Percentiles rank a stretch among this genome's conserved stretches.
Evolutionary conservation across 2,329 filamentous ascomycete species (phyloP).

Genomic region (Aureobasidium sp.): DNA sequence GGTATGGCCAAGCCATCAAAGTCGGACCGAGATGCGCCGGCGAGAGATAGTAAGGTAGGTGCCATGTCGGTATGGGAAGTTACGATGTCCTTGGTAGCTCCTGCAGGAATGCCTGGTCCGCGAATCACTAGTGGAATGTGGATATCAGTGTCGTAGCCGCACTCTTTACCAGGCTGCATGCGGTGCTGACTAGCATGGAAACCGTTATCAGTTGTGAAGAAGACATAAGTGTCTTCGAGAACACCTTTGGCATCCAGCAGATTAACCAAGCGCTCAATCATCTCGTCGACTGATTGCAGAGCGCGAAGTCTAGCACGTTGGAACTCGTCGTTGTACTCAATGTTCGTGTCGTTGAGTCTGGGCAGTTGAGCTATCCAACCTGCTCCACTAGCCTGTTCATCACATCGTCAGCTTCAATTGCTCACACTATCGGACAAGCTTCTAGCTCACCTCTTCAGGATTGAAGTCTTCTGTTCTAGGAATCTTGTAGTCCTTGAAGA

Average conservation of each 20-base stretch:
- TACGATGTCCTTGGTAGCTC: conserved; percentile 39
- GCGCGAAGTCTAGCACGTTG: conserved; percentile 47
- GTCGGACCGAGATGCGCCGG: conserved; percentile 38
- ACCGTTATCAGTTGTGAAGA: conserved; percentile 56
- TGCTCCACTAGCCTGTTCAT: conserved; percentile 35
- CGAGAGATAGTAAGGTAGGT: conserved; percentile 48
- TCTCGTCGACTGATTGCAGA: conserved; percentile 50
- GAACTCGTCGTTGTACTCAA: conserved; percentile 46
- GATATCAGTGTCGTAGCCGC: conserved; percentile 54
- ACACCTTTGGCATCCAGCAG: conserved; percentile 36
- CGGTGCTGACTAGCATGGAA: conserved; percentile 56
- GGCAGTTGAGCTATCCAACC: conserved; percentile 42
- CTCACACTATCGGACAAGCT: neutral
- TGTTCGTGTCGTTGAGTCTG: conserved; percentile 34
- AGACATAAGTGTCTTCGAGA: conserved; percentile 47
- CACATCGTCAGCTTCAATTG: neutral
- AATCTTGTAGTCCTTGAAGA: conserved; percentile 49
- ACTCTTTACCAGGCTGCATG: conserved; percentile 52
- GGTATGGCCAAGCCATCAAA: conserved; percentile 54
- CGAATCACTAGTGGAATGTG: conserved; percentile 54
- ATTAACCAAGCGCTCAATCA: conserved; percentile 43
- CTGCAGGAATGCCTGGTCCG: conserved; percentile 48
- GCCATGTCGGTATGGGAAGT: conserved; percentile 60
- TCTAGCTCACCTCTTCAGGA: conserved; percentile 19
- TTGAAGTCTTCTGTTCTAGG: conserved; percentile 49